These are phyloP conservation scores for Trypanosoma rangeli DNA, from an alignment of 208 protist genomes.

Conservation along the genomic window DNA sequence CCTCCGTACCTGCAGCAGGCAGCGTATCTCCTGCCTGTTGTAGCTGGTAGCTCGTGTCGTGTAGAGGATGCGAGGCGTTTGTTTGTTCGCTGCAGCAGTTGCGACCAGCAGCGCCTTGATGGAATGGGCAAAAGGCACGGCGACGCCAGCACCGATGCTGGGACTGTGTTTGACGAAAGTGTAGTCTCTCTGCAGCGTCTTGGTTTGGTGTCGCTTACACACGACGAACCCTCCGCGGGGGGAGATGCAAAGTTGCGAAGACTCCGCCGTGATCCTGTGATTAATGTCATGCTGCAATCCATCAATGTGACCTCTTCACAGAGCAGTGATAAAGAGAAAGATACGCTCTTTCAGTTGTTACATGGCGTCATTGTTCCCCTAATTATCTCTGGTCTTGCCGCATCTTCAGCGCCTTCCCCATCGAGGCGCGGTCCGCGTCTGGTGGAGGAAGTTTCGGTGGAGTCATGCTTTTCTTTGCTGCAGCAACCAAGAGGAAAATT, in stretches of 20 bases:
- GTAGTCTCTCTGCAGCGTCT: slow-evolving; percentile 7
- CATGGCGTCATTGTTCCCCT: slow-evolving; percentile 24
- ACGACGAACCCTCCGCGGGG: neutral
- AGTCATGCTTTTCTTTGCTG: slow-evolving; percentile 14
- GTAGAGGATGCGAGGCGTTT: slow-evolving; percentile 15
- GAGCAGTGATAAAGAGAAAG: neutral
- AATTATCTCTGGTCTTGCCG: slow-evolving; percentile 1
- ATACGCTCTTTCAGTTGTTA: slow-evolving; percentile 17
- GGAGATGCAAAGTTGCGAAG: neutral
- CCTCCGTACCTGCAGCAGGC: slow-evolving; percentile 2
- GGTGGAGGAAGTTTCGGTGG: slow-evolving; percentile 3
- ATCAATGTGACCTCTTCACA: slow-evolving; percentile 8
- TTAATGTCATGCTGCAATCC: slow-evolving; percentile 19
- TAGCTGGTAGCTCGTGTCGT: slow-evolving; percentile 2
- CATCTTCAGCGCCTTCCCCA: neutral
- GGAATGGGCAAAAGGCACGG: neutral
- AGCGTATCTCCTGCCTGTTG: slow-evolving; percentile 12
- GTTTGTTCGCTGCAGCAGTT: slow-evolving; percentile 8
- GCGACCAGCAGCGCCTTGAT: neutral
- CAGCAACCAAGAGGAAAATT: neutral
- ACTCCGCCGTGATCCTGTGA: slow-evolving; percentile 12
- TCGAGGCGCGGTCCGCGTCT: neutral
- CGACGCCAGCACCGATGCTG: neutral
- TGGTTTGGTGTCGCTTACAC: slow-evolving; percentile 16
- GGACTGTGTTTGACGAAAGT: slow-evolving; percentile 18